Conservation (phyloP, 2,329 filamentous ascomycete species). For the Talaromyces sp. region DNA sequence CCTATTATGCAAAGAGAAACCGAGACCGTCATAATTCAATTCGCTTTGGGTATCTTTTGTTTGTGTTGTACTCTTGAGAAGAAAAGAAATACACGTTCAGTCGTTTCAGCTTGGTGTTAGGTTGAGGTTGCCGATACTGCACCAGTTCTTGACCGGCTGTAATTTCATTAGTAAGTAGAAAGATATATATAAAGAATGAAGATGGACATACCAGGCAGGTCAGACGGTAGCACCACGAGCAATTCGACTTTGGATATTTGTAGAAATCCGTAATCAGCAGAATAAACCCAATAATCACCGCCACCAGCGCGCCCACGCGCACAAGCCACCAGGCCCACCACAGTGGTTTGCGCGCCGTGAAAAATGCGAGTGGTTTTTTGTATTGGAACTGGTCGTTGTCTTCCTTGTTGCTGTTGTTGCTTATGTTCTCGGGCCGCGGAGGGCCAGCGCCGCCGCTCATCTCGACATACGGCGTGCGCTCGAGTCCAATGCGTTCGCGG, state of each 20-base stretch:
- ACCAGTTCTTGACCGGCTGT: slow-evolving; percentile 42
- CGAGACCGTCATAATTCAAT: background rate
- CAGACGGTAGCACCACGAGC: slow-evolving; percentile 90
- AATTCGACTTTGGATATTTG: slow-evolving; percentile 61
- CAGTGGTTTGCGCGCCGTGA: slow-evolving; percentile 82
- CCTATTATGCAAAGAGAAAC: background rate
- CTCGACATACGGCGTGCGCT: slow-evolving; percentile 64
- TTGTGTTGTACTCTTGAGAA: background rate
- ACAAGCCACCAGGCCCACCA: slow-evolving; percentile 99
- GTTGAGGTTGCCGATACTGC: slow-evolving; percentile 30
- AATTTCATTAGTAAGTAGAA: background rate
- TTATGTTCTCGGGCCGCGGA: slow-evolving; percentile 15
- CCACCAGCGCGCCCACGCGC: slow-evolving; percentile 68
- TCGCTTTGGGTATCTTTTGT: slow-evolving; percentile 5
- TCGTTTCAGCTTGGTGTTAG: slow-evolving; percentile 12
- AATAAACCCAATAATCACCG: slow-evolving; percentile 80
- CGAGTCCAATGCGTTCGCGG: slow-evolving; percentile 65
- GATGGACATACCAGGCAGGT: slow-evolving; percentile 82
- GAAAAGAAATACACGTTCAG: background rate
- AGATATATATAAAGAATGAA: background rate
- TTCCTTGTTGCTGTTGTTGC: slow-evolving; percentile 22
- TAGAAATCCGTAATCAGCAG: slow-evolving; percentile 90
- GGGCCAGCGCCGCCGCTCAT: slow-evolving; percentile 50
- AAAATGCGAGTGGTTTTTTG: slow-evolving; percentile 62
- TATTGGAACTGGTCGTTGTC: slow-evolving; percentile 39